Conservation (phyloP, 1,284 basidiomycete genomes). For the Marasmius fiardii region DNA sequence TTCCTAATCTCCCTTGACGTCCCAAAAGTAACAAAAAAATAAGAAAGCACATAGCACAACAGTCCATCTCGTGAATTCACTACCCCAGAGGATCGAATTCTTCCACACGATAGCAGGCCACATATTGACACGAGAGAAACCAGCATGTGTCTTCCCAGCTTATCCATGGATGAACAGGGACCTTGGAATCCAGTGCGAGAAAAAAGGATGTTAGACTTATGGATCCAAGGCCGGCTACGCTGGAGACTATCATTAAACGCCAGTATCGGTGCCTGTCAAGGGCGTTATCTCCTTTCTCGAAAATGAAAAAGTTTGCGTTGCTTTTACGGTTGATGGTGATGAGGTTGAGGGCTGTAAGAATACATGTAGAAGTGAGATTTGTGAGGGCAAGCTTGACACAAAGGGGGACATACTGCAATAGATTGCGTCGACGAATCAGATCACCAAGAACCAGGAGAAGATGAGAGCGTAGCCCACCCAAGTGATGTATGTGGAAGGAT, state of each 20-base stretch:
- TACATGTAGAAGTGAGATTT: constrained; percentile 20
- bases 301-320: neutral
- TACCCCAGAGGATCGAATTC: neutral
- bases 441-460: constrained; percentile 31
- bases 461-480: constrained; percentile 32
- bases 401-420: constrained; percentile 40
- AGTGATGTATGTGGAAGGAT: constrained; percentile 28
- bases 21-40: constrained; percentile 68
- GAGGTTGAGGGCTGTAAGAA: constrained; percentile 31
- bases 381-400: too few relatives aligned
- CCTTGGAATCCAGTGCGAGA: constrained; percentile 32
- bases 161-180: constrained; percentile 39
- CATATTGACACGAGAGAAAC: constrained; percentile 38
- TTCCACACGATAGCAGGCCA: constrained; percentile 39
- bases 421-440: constrained; percentile 34
- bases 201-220: constrained; percentile 42
- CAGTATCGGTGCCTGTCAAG: constrained; percentile 32
- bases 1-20: constrained; percentile 61
- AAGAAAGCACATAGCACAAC: constrained; percentile 40
- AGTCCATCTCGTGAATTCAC: constrained; percentile 36
- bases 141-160: constrained; percentile 54
- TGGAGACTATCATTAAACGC: constrained; percentile 58
- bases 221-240: constrained; percentile 41
- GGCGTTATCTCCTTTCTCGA: neutral
- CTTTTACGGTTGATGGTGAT: constrained; percentile 29